Percentiles rank a stretch among this genome's conserved stretches.
phyloP scores from a whole-genome alignment of 2,329 filamentous ascomycete species.

The Plenodomus tracheiphilus region DNA sequence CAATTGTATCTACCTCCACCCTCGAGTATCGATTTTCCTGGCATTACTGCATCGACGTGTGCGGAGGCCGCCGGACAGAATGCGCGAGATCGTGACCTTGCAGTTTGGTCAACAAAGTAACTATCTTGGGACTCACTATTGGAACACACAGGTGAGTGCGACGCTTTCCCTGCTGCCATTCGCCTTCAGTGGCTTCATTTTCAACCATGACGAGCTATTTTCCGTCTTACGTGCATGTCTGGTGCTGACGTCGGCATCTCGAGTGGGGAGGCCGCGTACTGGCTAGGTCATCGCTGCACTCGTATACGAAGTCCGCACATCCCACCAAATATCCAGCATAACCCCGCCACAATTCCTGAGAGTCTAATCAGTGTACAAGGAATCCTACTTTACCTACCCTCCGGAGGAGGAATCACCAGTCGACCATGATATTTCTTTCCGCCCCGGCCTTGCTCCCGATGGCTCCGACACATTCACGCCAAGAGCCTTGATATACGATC shows the following conservation, averaged over 20 bases:
- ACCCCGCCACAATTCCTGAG: background rate
- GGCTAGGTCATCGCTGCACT: constrained; percentile 15
- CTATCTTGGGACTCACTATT: constrained; percentile 93
- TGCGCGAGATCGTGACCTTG: constrained; percentile 94
- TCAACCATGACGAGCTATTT: background rate
- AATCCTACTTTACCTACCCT: constrained; percentile 95
- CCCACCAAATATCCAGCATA: background rate
- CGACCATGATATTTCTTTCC: constrained; percentile 87
- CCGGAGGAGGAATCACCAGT: constrained; percentile 66
- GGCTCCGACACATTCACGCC: constrained; percentile 91
- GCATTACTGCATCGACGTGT: background rate
- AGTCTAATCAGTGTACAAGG: constrained; percentile 54
- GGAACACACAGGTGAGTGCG: constrained; percentile 79
- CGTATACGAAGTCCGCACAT: constrained; percentile 3
- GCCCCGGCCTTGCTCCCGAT: constrained; percentile 78
- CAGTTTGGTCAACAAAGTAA: constrained; percentile 94
- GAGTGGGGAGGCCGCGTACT: constrained; percentile 21
- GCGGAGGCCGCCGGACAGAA: constrained; percentile 42
- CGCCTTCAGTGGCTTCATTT: background rate
- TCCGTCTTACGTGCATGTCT: constrained; percentile 6
- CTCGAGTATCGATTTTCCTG: background rate
- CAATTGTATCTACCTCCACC: no score
- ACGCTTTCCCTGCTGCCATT: constrained; percentile 1
- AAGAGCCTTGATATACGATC: constrained; percentile 87
- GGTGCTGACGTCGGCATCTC: constrained; percentile 6